Conservation (phyloP, 768 basidiomycete species). For the Rhodotorula babjevae region DNA sequence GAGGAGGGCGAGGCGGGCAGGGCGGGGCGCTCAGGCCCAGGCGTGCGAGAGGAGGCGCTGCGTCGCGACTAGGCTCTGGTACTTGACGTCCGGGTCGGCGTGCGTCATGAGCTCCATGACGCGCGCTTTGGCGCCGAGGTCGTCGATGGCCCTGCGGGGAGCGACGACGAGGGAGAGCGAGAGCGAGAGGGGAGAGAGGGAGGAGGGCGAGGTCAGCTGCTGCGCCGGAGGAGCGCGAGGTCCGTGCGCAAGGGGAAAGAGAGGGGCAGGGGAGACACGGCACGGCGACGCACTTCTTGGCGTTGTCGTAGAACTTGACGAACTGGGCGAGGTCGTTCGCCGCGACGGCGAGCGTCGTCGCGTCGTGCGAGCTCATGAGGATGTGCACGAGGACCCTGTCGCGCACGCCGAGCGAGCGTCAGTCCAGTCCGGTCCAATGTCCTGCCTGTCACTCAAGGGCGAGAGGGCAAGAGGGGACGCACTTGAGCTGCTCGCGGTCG, state of each 20-base stretch:
- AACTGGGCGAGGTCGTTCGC: constrained; percentile 91
- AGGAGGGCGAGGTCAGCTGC: too few relatives aligned
- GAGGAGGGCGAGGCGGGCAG: neutral
- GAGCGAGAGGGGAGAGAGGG: neutral
- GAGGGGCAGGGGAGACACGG: too few relatives aligned
- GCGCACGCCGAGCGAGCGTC: neutral
- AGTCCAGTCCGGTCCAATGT: too few relatives aligned
- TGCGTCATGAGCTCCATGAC: constrained; percentile 73
- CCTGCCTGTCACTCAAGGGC: too few relatives aligned
- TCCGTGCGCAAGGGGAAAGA: too few relatives aligned
- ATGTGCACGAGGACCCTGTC: constrained; percentile 58
- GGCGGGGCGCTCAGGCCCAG: constrained; percentile 5
- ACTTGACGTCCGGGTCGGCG: constrained; percentile 78
- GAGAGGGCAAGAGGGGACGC: neutral
- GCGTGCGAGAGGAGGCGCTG: constrained; percentile 54
- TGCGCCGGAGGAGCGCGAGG: too few relatives aligned
- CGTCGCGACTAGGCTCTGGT: constrained; percentile 82
- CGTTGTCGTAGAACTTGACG: constrained; percentile 81
- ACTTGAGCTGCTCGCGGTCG: constrained; percentile 77
- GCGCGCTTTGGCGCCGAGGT: constrained; percentile 71
- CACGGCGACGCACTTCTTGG: constrained; percentile 65
- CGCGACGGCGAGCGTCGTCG: constrained; percentile 76
- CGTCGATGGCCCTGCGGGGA: constrained; percentile 53
- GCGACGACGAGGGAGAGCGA: neutral
- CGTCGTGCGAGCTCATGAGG: constrained; percentile 64